A percentile compares a stretch with the other conserved stretches of the same genome.
These are phyloP conservation scores for Macrophomina pseudophaseolina DNA, from an alignment of 2,329 filamentous ascomycete genomes.

Conservation along the genomic window DNA sequence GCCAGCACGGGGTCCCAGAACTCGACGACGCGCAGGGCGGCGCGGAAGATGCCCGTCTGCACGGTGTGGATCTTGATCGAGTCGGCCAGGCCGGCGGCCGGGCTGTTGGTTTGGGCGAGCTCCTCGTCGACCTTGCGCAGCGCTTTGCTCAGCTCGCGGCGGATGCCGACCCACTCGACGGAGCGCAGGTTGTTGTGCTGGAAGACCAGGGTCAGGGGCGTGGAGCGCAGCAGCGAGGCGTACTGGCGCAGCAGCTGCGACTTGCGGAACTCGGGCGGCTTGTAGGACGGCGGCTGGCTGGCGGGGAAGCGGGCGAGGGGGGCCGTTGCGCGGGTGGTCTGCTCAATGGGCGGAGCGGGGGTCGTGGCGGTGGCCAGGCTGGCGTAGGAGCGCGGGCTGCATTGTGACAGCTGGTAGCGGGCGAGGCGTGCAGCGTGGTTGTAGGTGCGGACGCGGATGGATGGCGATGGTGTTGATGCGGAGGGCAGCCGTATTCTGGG, in stretches of 20 bases:
- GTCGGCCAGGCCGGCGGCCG: constrained; percentile 56
- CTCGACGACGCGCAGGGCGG: constrained; percentile 83
- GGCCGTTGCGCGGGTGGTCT: constrained; percentile 50
- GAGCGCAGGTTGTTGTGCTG: constrained; percentile 79
- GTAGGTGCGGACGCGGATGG: constrained; percentile 34
- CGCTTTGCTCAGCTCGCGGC: constrained; percentile 69
- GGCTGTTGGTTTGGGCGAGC: constrained; percentile 57
- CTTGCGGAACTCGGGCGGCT: constrained; percentile 85
- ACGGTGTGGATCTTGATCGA: constrained; percentile 80
- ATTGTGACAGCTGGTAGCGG: constrained; percentile 29
- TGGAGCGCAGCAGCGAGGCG: constrained; percentile 83
- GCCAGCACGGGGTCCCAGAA: constrained; percentile 62
- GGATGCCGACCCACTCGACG: constrained; percentile 73
- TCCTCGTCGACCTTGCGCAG: constrained; percentile 70
- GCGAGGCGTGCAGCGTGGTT: constrained; percentile 30
- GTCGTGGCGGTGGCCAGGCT: constrained; percentile 57
- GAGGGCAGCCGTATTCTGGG: constrained; percentile 44
- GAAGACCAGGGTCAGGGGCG: constrained; percentile 85
- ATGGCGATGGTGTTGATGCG: constrained; percentile 31
- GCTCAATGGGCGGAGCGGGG: constrained; percentile 58
- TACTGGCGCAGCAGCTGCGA: constrained; percentile 87
- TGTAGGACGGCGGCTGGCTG: constrained; percentile 85
- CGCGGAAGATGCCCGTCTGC: constrained; percentile 85
- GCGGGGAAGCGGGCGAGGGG: constrained; percentile 60
- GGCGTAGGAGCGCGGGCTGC: constrained; percentile 50